Evolutionary conservation across 345 rosid species (phyloP).

Genomic region (Anacardium occidentale): DNA sequence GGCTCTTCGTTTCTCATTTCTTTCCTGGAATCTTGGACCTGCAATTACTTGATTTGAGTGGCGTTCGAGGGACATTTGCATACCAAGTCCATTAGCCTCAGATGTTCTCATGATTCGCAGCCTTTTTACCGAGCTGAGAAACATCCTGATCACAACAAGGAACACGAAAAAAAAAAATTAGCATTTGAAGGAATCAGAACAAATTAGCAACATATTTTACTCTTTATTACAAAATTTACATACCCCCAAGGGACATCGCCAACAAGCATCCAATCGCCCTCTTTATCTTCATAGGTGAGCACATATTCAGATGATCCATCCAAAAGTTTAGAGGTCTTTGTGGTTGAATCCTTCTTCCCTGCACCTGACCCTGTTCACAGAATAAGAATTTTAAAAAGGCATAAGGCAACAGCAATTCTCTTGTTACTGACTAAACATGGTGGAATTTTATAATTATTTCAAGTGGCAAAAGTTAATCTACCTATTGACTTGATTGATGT

Average conservation of each 20-base stretch:
- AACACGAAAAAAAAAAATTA: constrained; percentile 6
- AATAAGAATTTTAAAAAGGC: not conserved
- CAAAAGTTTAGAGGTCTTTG: constrained; percentile 57
- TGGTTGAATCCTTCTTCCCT: constrained; percentile 32
- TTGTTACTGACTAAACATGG: not conserved
- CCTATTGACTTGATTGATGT: constrained; percentile 37
- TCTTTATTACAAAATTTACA: constrained; percentile 1
- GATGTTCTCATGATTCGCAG: constrained; percentile 84
- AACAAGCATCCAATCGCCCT: constrained; percentile 97
- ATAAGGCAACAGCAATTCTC: not conserved
- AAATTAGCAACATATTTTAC: not conserved
- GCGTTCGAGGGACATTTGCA: constrained; percentile 14
- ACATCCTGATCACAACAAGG: constrained; percentile 58
- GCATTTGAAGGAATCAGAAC: constrained; percentile 6
- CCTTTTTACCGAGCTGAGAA: constrained; percentile 70
- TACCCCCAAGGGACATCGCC: constrained; percentile 99
- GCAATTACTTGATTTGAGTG: constrained; percentile 26
- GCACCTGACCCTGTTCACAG: constrained; percentile 22
- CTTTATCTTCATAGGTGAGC: constrained; percentile 90
- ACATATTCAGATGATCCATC: constrained; percentile 82
- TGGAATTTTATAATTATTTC: not conserved
- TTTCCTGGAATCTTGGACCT: constrained; percentile 69
- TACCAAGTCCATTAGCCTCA: constrained; percentile 87
- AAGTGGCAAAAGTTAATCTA: constrained; percentile 14
- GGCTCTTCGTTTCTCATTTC: constrained; percentile 53